Base-by-base conservation (phyloP, 352 stramenopile genomes). In the Phytophthora hibernalis region DNA sequence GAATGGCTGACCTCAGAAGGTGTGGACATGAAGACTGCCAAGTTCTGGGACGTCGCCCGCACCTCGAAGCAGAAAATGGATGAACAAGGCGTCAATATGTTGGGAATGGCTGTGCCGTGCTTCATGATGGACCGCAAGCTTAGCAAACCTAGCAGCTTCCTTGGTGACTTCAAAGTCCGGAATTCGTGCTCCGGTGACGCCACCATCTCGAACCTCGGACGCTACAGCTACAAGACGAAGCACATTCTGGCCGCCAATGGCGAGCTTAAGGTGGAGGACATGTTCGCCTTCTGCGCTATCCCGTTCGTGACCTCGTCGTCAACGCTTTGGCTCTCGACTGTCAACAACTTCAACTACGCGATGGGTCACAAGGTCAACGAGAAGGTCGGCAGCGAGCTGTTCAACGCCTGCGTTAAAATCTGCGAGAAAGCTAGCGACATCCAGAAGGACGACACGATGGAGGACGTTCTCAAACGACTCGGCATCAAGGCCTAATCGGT, bases 21-120 rank as follows among this genome's bases (percentile, higher is more conserved):
- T 20, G 79, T 84, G 3, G 45, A 80, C n/a, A 65, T 81, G 26
- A 72, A 77, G 62, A 72, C 16, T 0, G 64, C 43, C 7, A 70
- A 75, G 55, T 91, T 91, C 63, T 91, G 80, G 82, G 76, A 88
- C 15, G 15, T 88, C 11, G 80, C 78, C 24, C 76, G 80, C 5
- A 62, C 22, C 2, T 61, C 68, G 11, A 87, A 83, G 62, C 11
- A 73, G 43, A 38, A 85, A 16, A 48, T 75, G 45, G 49, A 24
- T 3, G 31, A 11, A 0, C 62, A 71, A 28, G 28, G 55, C 16
- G 42, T 67, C n/a, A 72, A 80, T 18, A 69, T 84, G 12, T 48
- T 89, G 48, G 77, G 86, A 37, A 85, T 77, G 63, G 74, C 82
- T 2, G 71, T 86, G 33, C 68, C 64, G 31, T 65, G 54, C 52